Base-by-base conservation (phyloP, 2,329 filamentous ascomycete genomes). In the Aureobasidium vineae region DNA sequence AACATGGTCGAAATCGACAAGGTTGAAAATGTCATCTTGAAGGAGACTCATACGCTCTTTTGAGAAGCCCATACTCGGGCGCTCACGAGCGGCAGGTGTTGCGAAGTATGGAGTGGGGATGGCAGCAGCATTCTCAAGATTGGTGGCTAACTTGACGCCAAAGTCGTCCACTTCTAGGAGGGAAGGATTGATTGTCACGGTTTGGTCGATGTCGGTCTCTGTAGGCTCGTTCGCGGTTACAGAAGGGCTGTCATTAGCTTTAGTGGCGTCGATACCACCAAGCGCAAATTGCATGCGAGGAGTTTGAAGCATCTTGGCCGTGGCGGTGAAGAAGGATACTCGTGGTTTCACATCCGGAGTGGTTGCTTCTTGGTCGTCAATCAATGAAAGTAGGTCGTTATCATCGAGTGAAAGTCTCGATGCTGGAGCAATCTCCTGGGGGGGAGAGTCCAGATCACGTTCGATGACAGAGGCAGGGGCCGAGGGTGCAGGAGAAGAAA, bases 201-300 rank as follows among this genome's bases (percentile, higher is more conserved):
- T 65, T 13, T 43, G 15, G 10, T 65, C 61, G 5, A 23, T 19
- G 11, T 53, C 38, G 3, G 7, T n/a, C 5, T 56, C 28, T 3
- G 11, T 26, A 2, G 26, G 40, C 15, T 65, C 28, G 13, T 36
- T 47, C 4, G 28, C n/a, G 1, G 26, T 47, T 6, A 56, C 33
- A n/a, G 49, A 54, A 16, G 61, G 61, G 11, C 49, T 65, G 19
- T 47, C 21, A 38, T 65, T 28, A 16, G 53, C 26, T 23, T 49
- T 40, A 23, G 26, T 28, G 11, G 40, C 19, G 23, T 56, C 61
- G 23, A 28, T 7, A 47, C 61, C 49, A 26, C 61, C 61, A 6
- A 65, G 50, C 45, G 61, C 61, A 40, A 67, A 69, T 28, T 59
- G 53, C 68, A 69, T 69, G 40, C 66, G 64, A 16, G 68, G 68